Base-by-base conservation (phyloP, 176 grass and related monocot species). In the Oryza rufipogon region DNA sequence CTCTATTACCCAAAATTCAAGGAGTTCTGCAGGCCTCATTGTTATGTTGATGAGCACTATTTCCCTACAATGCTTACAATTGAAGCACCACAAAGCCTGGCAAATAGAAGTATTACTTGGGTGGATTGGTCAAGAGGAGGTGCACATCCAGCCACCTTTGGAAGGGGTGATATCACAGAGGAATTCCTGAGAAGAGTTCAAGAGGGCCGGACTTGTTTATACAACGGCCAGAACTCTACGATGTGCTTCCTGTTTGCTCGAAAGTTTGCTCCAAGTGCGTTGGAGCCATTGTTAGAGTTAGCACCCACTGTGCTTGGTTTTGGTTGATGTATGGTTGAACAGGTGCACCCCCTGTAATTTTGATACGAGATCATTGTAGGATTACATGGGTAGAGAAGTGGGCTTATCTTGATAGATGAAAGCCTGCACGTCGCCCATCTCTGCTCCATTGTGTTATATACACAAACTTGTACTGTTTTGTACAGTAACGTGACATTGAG, bases 61-160 rank as follows among this genome's bases (percentile, higher is more conserved):
- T 99, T 99, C 78, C 91, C 93, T 28, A 99, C 93, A 22, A 91
- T 96, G 89, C 88, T 99, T 42, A 86, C 76, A 4, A 96, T 99
- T 76, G 91, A 96, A 92, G 86, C 90, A 11, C 93, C 97, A 0
- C 82, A 89, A 10, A 82, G 80, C 71, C 81, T 99, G 48, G 91
- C 97, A 13, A 96, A 99, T 58, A 94, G 97, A 77, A 99, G 91
- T 52, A 47, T 99, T 63, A 92, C 90, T 36, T 99, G 89, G 89
- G 93, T 99, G 5, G 97, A 99, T 77, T 99, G 97, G 93, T 99
- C 91, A 1, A 94, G 97, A 88, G 97, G 97, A 1, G 97, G 93
- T 49, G 83, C 97, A 42, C 97, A 99, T 87, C 97, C 97, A 28
- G 97, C 93, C n/a, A 99, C 96, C 0, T 99, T 99, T 82, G 97